Conservation (phyloP, 2,329 filamentous ascomycete genomes). For the Penicillium paneum region DNA sequence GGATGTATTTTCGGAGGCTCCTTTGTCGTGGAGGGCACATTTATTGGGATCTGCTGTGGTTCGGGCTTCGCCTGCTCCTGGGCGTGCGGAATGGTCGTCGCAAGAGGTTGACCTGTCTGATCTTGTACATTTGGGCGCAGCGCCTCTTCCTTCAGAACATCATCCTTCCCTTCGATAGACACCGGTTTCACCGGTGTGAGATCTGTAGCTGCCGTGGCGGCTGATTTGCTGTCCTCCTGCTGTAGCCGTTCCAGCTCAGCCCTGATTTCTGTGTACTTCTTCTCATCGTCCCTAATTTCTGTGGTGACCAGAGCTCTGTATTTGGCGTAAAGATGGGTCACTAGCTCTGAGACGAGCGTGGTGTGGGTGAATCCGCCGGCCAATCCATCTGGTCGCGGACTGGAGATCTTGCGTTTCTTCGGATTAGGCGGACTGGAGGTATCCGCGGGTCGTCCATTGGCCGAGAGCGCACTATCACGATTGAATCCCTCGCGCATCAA, state of each 20-base stretch:
- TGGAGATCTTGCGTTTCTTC: conserved; percentile 72
- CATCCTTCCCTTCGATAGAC: conserved; percentile 26
- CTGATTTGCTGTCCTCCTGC: conserved; percentile 54
- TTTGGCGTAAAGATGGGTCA: conserved; percentile 69
- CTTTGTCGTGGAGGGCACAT: conserved; percentile 3
- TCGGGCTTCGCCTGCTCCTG: conserved; percentile 7
- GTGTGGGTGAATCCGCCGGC: conserved; percentile 64
- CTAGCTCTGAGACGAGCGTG: conserved; percentile 66
- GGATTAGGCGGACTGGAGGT: conserved; percentile 47
- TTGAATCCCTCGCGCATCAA: conserved; percentile 71
- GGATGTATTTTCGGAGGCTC: conserved; percentile 5
- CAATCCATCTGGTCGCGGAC: conserved; percentile 61
- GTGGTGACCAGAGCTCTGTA: conserved; percentile 69
- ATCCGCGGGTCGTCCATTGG: conserved; percentile 26
- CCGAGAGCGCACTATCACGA: conserved; percentile 36
- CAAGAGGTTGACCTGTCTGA: not conserved
- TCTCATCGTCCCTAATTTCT: conserved; percentile 72
- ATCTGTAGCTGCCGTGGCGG: conserved; percentile 4
- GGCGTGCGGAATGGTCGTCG: not conserved
- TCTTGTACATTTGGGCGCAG: conserved; percentile 9
- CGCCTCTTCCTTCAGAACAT: conserved; percentile 28
- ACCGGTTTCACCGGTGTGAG: conserved; percentile 12
- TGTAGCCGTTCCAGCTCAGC: conserved; percentile 68
- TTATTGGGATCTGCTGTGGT: conserved; percentile 1
- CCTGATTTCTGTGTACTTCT: conserved; percentile 60